Percentiles rank a stretch among this genome's conserved stretches.
phyloP scores from a whole-genome alignment of 140 eudicot genomes.

The Flaveria floridana region DNA sequence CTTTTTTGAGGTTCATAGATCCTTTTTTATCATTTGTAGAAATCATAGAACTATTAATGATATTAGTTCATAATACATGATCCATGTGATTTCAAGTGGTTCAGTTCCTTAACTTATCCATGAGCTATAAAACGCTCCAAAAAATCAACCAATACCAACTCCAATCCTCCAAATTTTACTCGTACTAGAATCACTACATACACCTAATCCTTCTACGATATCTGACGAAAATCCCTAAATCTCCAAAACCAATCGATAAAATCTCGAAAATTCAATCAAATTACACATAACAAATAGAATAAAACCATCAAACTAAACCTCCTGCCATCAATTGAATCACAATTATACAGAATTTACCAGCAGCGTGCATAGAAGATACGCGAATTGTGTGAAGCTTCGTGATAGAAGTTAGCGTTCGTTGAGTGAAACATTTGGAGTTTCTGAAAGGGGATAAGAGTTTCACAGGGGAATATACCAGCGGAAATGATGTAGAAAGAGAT shows the following conservation, averaged over 20 bases:
- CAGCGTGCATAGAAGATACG: conserved; percentile 33
- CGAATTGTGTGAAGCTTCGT: conserved; percentile 32
- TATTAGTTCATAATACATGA: not conserved
- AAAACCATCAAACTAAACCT: conserved; percentile 1
- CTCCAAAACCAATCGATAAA: not conserved
- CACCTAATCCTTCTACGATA: conserved; percentile 10
- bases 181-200: not conserved
- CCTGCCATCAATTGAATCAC: not conserved
- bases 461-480: conserved; percentile 7
- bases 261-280: not conserved
- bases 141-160: not conserved
- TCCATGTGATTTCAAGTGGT: not conserved
- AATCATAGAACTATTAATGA: not conserved
- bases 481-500: conserved; percentile 33
- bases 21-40: not conserved
- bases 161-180: not conserved
- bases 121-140: not conserved
- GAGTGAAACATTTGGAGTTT: conserved; percentile 24
- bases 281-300: not conserved
- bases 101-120: not conserved
- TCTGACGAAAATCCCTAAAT: not conserved
- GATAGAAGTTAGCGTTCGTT: conserved; percentile 15
- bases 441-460: conserved; percentile 23
- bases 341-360: conserved; percentile 28
- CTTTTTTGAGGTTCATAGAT: too few relatives aligned